Evolutionary conservation across 495 filamentous ascomycete genomes (phyloP), one percentile per base, ranked within the genome.

Genomic region (Pseudotulostoma volvatum): DNA sequence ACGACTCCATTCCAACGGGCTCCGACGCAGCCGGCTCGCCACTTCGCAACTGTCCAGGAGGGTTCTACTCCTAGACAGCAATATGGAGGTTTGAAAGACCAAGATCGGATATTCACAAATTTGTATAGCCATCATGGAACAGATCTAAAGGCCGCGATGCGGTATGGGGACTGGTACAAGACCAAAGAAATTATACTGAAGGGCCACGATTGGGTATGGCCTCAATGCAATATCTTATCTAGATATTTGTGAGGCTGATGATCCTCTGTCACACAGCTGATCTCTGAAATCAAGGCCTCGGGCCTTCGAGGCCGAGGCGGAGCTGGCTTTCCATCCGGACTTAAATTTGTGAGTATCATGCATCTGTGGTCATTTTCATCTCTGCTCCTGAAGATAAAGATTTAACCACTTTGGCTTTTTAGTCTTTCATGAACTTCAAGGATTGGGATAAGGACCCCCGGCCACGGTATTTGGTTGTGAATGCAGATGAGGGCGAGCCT

Each of bases 391-490:
- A 31, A 42, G 19, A 18, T 36, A 32, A 31, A 30, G 28, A 31
- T 41, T 45, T 46, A 42, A 42, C 31, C 32, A 30, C 45, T 48
- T 35, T 57, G 46, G 54, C 34, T 36, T 40, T 41, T 34, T 49
- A 95, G 87, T 94, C 85, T 36, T 97, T 97, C 70, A 97, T 97
- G 90, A 97, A 96, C 67, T 84, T 85, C 73, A 93, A 95, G 63
- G 92, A 84, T 58, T 97, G 90, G 92, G 86, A 96, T 50, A 93
- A 95, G 68, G 92, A 94, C 55, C 85, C 70, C 39, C 87, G 92
- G 59, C 92, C 92, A 42, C 77, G 90, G 41, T 97, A 97, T 52
- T 70, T 97, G 31, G 86, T 97, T 37, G 82, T 97, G 66, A 97
- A 97, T 51, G 90, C 90, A 46, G 90, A 97, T 56, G 90, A 97